Evolutionary conservation across 2,329 filamentous ascomycete species (phyloP).

Genomic region (Paecilomyces sp.): DNA sequence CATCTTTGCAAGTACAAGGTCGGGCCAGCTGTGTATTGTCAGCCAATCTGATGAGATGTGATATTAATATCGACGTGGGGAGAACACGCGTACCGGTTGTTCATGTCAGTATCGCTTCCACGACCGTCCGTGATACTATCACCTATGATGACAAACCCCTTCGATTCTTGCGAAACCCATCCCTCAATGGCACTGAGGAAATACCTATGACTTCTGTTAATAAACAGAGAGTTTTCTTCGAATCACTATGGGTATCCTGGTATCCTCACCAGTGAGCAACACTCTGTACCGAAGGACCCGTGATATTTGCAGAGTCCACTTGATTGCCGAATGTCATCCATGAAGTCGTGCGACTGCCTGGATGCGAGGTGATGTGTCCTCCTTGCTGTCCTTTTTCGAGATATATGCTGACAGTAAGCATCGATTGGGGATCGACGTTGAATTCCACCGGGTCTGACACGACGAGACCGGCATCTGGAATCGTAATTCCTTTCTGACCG

Average conservation of each 20-base stretch:
- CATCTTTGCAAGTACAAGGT: conserved; percentile 48
- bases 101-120: conserved; percentile 51
- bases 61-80: background rate
- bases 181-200: conserved; percentile 54
- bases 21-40: conserved; percentile 43
- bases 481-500: conserved; percentile 42
- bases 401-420: conserved; percentile 54
- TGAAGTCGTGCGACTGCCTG: conserved; percentile 56
- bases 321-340: conserved; percentile 55
- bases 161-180: conserved; percentile 37
- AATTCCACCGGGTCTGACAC: conserved; percentile 58
- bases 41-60: background rate
- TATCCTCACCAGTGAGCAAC: conserved; percentile 37
- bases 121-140: conserved; percentile 62
- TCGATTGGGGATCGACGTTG: conserved; percentile 42
- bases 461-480: conserved; percentile 50
- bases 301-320: conserved; percentile 43
- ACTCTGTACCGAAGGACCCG: conserved; percentile 25
- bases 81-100: conserved; percentile 39
- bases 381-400: conserved; percentile 49
- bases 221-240: background rate
- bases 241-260: background rate
- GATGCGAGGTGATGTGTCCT: conserved; percentile 55
- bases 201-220: conserved; percentile 41
- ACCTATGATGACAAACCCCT: conserved; percentile 50